Base-by-base conservation (phyloP, 306 rosid genomes). In the Dalbergia oliveri region DNA sequence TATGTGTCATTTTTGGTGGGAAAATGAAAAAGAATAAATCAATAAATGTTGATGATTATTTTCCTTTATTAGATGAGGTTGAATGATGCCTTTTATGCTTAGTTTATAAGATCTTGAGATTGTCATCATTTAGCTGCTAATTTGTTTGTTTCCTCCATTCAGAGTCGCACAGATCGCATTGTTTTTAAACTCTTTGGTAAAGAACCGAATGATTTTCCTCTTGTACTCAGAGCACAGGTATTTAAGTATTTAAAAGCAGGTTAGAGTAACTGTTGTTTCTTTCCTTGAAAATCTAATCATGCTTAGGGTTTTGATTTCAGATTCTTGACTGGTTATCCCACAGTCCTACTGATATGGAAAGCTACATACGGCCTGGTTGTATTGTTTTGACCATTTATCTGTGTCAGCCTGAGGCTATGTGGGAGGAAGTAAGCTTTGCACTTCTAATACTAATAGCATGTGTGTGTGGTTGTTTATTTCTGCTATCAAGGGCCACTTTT, bases 351-450 rank as follows among this genome's bases (percentile, higher is more conserved):
- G 91, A 91, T 62, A 89, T 91, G 12, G 96, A 91, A 83, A 89
- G 96, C 88, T 91, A 91, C 84, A 89, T 91, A 71, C 87, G 87
- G 79, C 96, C 96, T 18, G 93, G 96, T 71, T 91, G 96, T 85
- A 86, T 91, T 67, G 64, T 91, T 69, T 78, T 91, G 81, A 91
- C 96, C 12, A 82, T 91, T 72, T 91, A 91, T 78, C 83, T 89
- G 70, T 90, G 87, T 44, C 91, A 87, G 69, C 59, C 87, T 6
- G 88, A 87, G 61, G 75, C 88, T 75, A 76, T 62, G 43, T 91
- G 96, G 96, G 89, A 87, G 67, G 88, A 91, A 70, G 96, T 91
- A 82, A 76, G 87, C 67, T 77, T 82, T 66, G 18, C 43, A 4
- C 6, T 9, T 19, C 62, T 51, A 63, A 56, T 60, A 39, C 54